Base-by-base conservation (phyloP, 2,329 filamentous ascomycete genomes). In the Lasiodiplodia theobromae region DNA sequence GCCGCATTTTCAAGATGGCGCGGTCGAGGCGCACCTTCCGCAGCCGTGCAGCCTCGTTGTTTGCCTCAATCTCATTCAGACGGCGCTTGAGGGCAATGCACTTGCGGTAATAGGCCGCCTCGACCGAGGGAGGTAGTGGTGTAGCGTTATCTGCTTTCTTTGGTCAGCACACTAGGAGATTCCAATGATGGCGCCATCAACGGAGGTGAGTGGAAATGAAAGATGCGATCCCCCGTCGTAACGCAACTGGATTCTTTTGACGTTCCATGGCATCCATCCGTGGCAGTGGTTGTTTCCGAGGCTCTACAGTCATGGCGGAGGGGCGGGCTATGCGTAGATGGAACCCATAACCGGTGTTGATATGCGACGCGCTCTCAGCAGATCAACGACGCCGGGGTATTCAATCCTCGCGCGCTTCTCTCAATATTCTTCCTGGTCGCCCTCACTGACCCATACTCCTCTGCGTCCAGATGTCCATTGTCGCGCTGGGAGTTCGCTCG, bases 81-180 rank as follows among this genome's bases (percentile, higher is more conserved):
- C 96, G 92, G 74, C 93, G 92, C 82, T 96, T 96, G 25, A 99
- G 88, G 74, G 96, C 92, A 77, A 97, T 93, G 80, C 95, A 98
- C 88, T 99, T 98, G 72, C 93, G 89, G 75, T 96, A 94, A 82
- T 98, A 99, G 63, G 95, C 94, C 78, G 95, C 91, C 81, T 99
- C 95, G 71, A 98, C 94, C 18, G 94, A 97, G 18, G 96, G 95
- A 23, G 95, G 93, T 68, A 90, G 86, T 10, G 67, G 67, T n/a
- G 58, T 68, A 12, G 52, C 52, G 10, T 63, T 68, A 18, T 67
- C 65, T 67, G 25, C 6, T 18, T 34, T 16, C 31, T 28, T 11
- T 2, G 11, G 34, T 67, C 21, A 67, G 65, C 18, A 60, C 7
- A 11, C 21, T 6, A 3, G 18, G 8, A 10, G 7, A 21, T n/a